Percentiles rank a stretch among this genome's conserved stretches.
Conservation (phyloP, 2,329 filamentous ascomycete species). For the Cytospora leucostoma region DNA sequence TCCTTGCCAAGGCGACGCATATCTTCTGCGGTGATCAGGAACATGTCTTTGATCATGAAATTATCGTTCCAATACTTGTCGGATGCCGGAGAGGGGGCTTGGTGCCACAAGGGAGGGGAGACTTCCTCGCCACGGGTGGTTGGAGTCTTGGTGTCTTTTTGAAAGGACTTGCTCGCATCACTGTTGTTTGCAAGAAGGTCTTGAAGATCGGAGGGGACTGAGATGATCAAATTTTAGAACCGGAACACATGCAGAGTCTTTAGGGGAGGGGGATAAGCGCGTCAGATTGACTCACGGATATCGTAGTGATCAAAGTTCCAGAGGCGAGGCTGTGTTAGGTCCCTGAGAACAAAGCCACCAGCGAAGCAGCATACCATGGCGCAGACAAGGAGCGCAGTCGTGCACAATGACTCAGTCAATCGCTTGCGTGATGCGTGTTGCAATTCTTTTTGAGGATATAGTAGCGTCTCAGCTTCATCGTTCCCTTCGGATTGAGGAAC, state of each 20-base stretch:
- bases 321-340: neutral
- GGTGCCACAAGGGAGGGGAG: conserved; percentile 2
- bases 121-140: conserved; percentile 13
- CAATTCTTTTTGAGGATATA: neutral
- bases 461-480: conserved; percentile 6
- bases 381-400: neutral
- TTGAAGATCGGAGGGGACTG: conserved; percentile 1
- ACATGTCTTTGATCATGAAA: conserved; percentile 16
- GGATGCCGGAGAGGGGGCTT: neutral
- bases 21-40: conserved; percentile 12
- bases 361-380: conserved; percentile 8
- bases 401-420: neutral
- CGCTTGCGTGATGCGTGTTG: neutral
- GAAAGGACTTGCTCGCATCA: conserved; percentile 3
- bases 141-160: conserved; percentile 6
- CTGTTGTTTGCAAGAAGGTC: neutral
- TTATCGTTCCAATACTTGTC: conserved; percentile 13
- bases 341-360: neutral
- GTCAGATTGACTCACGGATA: neutral
- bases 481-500: neutral
- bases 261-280: no score
- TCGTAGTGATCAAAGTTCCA: conserved; percentile 10
- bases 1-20: conserved; percentile 13
- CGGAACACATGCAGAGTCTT: neutral
- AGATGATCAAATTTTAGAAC: neutral